phyloP scores from a whole-genome alignment of 1,284 basidiomycete genomes.

The Austroboletus niveus region DNA sequence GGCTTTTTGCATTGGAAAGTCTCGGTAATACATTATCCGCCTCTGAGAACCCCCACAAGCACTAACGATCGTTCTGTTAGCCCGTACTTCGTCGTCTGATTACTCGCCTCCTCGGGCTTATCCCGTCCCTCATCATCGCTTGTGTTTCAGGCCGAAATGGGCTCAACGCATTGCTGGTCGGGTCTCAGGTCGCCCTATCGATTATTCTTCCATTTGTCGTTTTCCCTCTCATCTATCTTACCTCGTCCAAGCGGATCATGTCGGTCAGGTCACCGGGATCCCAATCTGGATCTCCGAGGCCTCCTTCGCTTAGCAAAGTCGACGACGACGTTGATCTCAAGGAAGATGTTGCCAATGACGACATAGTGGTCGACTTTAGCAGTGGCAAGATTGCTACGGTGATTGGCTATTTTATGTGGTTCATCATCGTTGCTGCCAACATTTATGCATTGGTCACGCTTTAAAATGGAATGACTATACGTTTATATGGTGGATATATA shows the following conservation, averaged over 20 bases:
- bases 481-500: no score
- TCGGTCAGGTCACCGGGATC: constrained; percentile 37
- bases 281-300: not conserved
- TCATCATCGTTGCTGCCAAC: constrained; percentile 67
- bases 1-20: constrained; percentile 92
- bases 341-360: not conserved
- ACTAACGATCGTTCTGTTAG: constrained; percentile 36
- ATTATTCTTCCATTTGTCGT: constrained; percentile 88
- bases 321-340: not conserved
- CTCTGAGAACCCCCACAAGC: not conserved
- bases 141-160: constrained; percentile 73
- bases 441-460: constrained; percentile 59
- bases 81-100: constrained; percentile 79
- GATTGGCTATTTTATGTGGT: constrained; percentile 63
- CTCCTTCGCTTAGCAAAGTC: not conserved
- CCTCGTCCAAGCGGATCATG: constrained; percentile 72
- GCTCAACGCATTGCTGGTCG: constrained; percentile 80
- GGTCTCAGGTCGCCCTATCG: constrained; percentile 85
- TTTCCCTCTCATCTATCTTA: constrained; percentile 77
- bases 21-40: constrained; percentile 53
- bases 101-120: constrained; percentile 81
- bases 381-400: constrained; percentile 53
- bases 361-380: constrained; percentile 52
- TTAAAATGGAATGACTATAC: constrained; percentile 12
- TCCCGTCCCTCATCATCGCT: constrained; percentile 86